Evolutionary conservation across 306 rosid species (phyloP), one percentile per base, ranked within the genome.

Genomic region (Mucuna pruriens): DNA sequence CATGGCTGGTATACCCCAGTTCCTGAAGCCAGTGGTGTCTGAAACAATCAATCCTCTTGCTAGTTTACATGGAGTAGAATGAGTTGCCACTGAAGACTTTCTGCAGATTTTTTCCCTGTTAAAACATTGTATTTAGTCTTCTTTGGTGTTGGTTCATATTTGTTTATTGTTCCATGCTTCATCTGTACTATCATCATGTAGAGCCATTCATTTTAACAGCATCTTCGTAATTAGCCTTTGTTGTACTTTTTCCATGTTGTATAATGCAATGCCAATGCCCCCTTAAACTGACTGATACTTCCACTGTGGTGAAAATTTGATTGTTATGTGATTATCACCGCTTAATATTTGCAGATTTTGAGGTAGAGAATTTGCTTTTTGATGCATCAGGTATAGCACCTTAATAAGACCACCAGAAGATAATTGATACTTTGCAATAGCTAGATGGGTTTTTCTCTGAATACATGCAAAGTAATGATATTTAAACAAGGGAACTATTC

Each of bases 1-100:
- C 98, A 90, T 74, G 99, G 99, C 77, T 96, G 99, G 99, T 96
- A 96, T 61, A 48, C 89, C 68, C 97, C 97, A 9, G 82, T 76
- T 48, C 55, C 95, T 20, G 86, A 85, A 69, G 74, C 12, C 9
- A 80, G 71, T 80, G 94, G 62, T 90, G 87, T n/a, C n/a, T n/a
- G n/a, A n/a, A n/a, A n/a, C n/a, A 91, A 82, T 54, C 70, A 52
- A 77, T 74, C 55, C 11, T 11, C 22, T 8, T 23, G 15, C n/a
- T 62, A 36, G n/a, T 80, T 76, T 45, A 42, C 64, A 73, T 63
- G 22, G 70, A 67, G 64, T 62, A 54, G 60, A 72, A 71, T 54
- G 83, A 20, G 77, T 68, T 71, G 48, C 64, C 31, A 23, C 45
- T 20, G 80, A 82, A 75, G 77, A 84, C 74, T 42, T 40, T 38